phyloP scores from a whole-genome alignment of 495 filamentous ascomycete species.

The Neurospora sp. region DNA sequence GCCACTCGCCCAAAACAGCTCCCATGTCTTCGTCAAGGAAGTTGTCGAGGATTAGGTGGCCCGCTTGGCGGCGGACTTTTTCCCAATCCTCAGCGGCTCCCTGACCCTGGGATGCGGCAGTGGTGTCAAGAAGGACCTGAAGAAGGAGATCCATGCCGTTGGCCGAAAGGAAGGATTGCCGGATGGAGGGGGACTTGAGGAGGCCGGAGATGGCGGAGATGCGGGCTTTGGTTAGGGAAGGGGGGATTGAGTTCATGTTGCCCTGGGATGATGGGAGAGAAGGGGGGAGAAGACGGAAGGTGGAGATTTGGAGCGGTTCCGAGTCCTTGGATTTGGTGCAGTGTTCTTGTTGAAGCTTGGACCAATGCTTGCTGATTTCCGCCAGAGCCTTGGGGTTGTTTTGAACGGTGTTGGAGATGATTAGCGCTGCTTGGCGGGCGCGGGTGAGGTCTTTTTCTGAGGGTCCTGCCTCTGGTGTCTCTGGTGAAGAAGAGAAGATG shows the following conservation, averaged over 20 bases:
- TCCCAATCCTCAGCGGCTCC: constrained; percentile 23
- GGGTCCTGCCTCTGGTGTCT: not conserved
- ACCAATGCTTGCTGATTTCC: constrained; percentile 34
- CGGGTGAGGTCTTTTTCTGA: constrained; percentile 11
- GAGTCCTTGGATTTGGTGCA: constrained; percentile 10
- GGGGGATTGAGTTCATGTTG: constrained; percentile 13
- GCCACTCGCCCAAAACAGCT: constrained; percentile 40
- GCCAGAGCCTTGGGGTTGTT: constrained; percentile 54
- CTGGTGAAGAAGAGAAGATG: not conserved
- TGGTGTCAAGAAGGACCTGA: constrained; percentile 26
- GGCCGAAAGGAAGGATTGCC: constrained; percentile 39
- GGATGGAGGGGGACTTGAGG: constrained; percentile 32
- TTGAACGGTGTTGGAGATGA: constrained; percentile 44
- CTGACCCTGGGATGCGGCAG: not conserved
- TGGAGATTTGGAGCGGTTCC: constrained; percentile 4
- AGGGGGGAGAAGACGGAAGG: constrained; percentile 19
- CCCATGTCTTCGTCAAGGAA: constrained; percentile 53
- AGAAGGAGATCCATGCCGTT: constrained; percentile 38
- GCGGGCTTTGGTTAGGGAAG: constrained; percentile 24
- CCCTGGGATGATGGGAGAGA: constrained; percentile 22
- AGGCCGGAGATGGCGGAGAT: constrained; percentile 31
- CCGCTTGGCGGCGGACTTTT: constrained; percentile 31
- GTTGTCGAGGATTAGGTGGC: constrained; percentile 44
- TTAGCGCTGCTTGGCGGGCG: constrained; percentile 39
- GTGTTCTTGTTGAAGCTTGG: constrained; percentile 17